A percentile compares a stretch with the other conserved stretches of the same genome.
phyloP scores from a whole-genome alignment of 164 flowering plant genomes.

The Macadamia tetraphylla region DNA sequence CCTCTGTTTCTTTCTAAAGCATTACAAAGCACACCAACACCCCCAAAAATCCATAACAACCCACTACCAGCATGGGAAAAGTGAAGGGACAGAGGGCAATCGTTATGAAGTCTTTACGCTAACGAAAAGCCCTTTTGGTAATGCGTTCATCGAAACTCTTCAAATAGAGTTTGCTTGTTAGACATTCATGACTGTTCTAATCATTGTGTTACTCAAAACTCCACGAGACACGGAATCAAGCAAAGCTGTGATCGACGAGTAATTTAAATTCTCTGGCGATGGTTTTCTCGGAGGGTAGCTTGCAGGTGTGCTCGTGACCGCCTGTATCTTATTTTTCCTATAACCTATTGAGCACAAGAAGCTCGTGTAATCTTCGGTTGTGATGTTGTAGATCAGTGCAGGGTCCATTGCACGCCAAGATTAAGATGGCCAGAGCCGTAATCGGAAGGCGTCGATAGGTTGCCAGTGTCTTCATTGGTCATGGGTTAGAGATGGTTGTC shows the following conservation, averaged over 20 bases:
- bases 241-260: slow-evolving; percentile 65
- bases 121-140: slow-evolving; percentile 53
- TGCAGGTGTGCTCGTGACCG: slow-evolving; percentile 44
- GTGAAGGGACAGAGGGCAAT: slow-evolving; percentile 25
- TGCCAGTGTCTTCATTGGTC: too few relatives aligned
- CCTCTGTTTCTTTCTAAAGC: too few relatives aligned
- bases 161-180: slow-evolving; percentile 57
- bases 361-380: slow-evolving; percentile 43
- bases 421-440: too few relatives aligned
- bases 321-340: slow-evolving; percentile 50
- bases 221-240: slow-evolving; percentile 27
- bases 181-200: slow-evolving; percentile 69
- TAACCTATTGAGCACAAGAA: slow-evolving; percentile 66
- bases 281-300: slow-evolving; percentile 42
- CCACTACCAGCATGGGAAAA: too few relatives aligned
- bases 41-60: too few relatives aligned
- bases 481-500: too few relatives aligned
- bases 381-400: slow-evolving; percentile 63
- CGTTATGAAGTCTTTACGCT: slow-evolving; percentile 57
- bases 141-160: slow-evolving; percentile 31
- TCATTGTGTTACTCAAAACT: slow-evolving; percentile 36
- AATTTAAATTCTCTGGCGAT: slow-evolving; percentile 64
- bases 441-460: too few relatives aligned
- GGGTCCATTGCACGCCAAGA: slow-evolving; percentile 25
- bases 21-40: too few relatives aligned